These are phyloP conservation scores for Chytriomyces hyalinus DNA, from an alignment of 192 early-diverging fungal genomes.

Conservation along the genomic window DNA sequence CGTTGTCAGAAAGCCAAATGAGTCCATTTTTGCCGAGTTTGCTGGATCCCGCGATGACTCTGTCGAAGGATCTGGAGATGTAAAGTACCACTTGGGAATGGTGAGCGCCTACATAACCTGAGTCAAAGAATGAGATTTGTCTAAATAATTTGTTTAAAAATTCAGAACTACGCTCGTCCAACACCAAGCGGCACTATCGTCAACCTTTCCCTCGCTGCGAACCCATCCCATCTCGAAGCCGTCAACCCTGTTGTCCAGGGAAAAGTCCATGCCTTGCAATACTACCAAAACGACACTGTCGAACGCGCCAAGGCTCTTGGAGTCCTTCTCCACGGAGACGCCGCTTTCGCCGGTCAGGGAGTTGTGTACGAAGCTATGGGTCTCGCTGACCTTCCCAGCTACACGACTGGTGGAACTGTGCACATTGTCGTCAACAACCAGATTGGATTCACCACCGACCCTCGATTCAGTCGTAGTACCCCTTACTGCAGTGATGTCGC, in stretches of 20 bases:
- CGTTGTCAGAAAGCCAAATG: slow-evolving; percentile 98
- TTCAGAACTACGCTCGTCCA: slow-evolving; percentile 92
- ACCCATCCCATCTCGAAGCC: slow-evolving; percentile 98
- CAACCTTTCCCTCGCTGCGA: slow-evolving; percentile 95
- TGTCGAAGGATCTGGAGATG: slow-evolving; percentile 96
- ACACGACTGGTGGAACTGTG: slow-evolving; percentile 95
- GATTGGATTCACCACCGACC: slow-evolving; percentile 99
- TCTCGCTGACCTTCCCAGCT: slow-evolving; percentile 91
- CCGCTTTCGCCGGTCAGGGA: slow-evolving; percentile 97
- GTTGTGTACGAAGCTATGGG: slow-evolving; percentile 97
- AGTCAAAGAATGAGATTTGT: too few species aligned
- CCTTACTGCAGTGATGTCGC: slow-evolving; percentile 98
- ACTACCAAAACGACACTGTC: slow-evolving; percentile 87
- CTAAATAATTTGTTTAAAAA: neutral
- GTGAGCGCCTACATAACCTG: neutral
- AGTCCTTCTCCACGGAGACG: slow-evolving; percentile 96
- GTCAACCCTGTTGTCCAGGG: slow-evolving; percentile 97
- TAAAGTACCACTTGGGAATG: slow-evolving; percentile 66
- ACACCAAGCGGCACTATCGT: slow-evolving; percentile 97
- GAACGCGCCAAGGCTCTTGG: slow-evolving; percentile 84
- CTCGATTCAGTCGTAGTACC: slow-evolving; percentile 90
- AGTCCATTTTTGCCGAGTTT: slow-evolving; percentile 99
- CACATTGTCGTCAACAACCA: slow-evolving; percentile 99
- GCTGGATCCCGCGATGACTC: slow-evolving; percentile 82
- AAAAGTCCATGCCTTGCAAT: slow-evolving; percentile 95